phyloP scores from a whole-genome alignment of 805 yeast genomes.

The Nakazawaea molendinolei region DNA sequence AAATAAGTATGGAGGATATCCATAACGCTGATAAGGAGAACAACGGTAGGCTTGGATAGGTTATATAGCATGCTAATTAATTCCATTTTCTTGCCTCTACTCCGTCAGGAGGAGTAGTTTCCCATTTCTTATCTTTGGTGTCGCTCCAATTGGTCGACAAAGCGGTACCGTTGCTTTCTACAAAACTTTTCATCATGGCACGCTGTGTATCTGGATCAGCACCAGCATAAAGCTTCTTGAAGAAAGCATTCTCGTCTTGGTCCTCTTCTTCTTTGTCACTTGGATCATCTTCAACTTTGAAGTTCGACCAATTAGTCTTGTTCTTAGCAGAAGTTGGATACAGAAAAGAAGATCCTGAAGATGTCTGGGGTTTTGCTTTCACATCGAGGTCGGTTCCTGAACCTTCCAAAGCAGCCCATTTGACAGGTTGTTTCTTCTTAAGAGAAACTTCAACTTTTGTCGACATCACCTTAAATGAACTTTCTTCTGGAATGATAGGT shows the following conservation, averaged over 20 bases:
- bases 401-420: slow-evolving; percentile 53
- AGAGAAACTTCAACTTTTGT: slow-evolving; percentile 74
- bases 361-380: background rate
- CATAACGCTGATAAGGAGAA: slow-evolving; percentile 4
- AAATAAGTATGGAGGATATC: slow-evolving; percentile 2
- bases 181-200: slow-evolving; percentile 95
- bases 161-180: slow-evolving; percentile 92
- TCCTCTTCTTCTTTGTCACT: slow-evolving; percentile 39
- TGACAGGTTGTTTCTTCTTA: slow-evolving; percentile 32
- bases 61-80: background rate
- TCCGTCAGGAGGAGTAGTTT: slow-evolving; percentile 71
- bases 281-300: slow-evolving; percentile 29
- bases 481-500: slow-evolving; percentile 38
- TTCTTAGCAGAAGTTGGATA: slow-evolving; percentile 65
- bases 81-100: slow-evolving; percentile 52
- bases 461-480: slow-evolving; percentile 46
- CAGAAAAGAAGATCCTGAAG: slow-evolving; percentile 15
- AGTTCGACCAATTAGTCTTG: slow-evolving; percentile 64
- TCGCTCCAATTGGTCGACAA: slow-evolving; percentile 92
- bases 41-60: background rate
- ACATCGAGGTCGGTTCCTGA: slow-evolving; percentile 16
- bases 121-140: slow-evolving; percentile 59
- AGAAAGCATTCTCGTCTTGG: slow-evolving; percentile 58
- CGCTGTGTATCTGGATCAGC: slow-evolving; percentile 84
- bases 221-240: slow-evolving; percentile 62